Evolutionary conservation across 495 filamentous ascomycete species (phyloP).

Genomic region (Geoglossum glabrum): DNA sequence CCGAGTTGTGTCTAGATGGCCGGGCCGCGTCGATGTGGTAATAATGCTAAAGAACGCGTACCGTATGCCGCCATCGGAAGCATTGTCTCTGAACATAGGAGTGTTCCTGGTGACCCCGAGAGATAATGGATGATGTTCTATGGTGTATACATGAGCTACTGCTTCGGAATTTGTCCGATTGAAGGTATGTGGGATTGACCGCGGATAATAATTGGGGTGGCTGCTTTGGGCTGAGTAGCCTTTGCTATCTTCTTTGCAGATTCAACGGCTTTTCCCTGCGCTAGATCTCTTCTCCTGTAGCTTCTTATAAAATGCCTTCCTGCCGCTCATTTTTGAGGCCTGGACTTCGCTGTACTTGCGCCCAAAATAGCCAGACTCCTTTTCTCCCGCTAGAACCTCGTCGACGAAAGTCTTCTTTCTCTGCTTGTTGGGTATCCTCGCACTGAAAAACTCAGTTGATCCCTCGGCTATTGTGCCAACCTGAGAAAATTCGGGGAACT

Average conservation of each 20-base stretch:
- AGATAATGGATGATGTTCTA: background rate
- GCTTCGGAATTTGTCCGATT: background rate
- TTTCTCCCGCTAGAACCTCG: slow-evolving; percentile 53
- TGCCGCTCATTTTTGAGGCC: slow-evolving; percentile 44
- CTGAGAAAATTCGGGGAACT: slow-evolving; percentile 62
- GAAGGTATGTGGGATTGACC: no score
- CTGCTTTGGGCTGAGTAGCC: background rate
- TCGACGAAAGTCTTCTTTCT: slow-evolving; percentile 81
- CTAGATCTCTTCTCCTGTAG: slow-evolving; percentile 36
- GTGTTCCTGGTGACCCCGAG: background rate
- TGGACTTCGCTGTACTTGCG: slow-evolving; percentile 54
- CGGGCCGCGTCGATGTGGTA: background rate
- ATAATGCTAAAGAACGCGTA: background rate
- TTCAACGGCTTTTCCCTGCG: background rate
- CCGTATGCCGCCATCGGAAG: background rate
- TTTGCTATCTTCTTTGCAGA: background rate
- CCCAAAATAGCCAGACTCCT: slow-evolving; percentile 38
- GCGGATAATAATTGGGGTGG: background rate
- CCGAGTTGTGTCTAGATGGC: background rate
- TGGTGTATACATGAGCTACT: background rate
- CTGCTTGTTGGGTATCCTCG: slow-evolving; percentile 65
- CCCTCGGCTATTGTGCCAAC: slow-evolving; percentile 80
- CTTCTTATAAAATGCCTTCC: slow-evolving; percentile 49
- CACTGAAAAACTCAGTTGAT: slow-evolving; percentile 67
- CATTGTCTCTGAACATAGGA: background rate